A percentile compares a stretch with the other conserved stretches of the same genome.
phyloP scores from a whole-genome alignment of 495 filamentous ascomycete species.

The Platismatia glauca region DNA sequence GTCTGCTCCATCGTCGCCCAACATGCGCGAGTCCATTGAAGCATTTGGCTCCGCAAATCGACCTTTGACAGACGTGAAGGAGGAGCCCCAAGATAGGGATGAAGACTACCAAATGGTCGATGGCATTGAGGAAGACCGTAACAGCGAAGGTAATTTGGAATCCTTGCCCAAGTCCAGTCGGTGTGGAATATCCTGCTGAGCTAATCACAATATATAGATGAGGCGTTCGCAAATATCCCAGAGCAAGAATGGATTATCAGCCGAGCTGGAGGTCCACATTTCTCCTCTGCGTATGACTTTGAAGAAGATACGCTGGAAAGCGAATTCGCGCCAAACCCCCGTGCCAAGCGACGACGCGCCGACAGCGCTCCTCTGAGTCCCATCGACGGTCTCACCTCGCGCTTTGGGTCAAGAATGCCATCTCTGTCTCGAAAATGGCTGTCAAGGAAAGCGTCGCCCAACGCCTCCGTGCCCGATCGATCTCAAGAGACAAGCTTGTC shows the following conservation, averaged over 20 bases:
- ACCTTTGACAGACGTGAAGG: conserved; percentile 45
- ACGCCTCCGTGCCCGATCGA: conserved; percentile 39
- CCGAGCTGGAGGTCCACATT: conserved; percentile 21
- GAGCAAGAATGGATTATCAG: conserved; percentile 16
- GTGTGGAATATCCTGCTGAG: neutral
- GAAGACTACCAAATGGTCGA: conserved; percentile 31
- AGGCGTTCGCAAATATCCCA: conserved; percentile 7
- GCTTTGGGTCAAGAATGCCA: conserved; percentile 62
- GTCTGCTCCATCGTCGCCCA: conserved; percentile 47
- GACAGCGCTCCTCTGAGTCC: conserved; percentile 48
- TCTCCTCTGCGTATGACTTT: conserved; percentile 51
- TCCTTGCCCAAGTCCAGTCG: neutral
- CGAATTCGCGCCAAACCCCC: conserved; percentile 42
- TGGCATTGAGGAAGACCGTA: conserved; percentile 16
- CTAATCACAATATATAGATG: conserved; percentile 3
- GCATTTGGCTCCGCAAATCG: conserved; percentile 32
- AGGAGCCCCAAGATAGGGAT: conserved; percentile 39
- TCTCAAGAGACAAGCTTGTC: conserved; percentile 37
- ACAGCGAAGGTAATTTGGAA: conserved; percentile 15
- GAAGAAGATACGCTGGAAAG: conserved; percentile 50
- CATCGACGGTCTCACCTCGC: conserved; percentile 38
- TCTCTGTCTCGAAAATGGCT: conserved; percentile 52
- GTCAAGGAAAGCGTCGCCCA: conserved; percentile 42
- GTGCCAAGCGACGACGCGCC: conserved; percentile 54
- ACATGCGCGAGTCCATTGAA: conserved; percentile 44